Percentiles rank a stretch among this genome's conserved stretches.
Conservation (phyloP, 805 yeast genomes). For the Starmerella apicola region DNA sequence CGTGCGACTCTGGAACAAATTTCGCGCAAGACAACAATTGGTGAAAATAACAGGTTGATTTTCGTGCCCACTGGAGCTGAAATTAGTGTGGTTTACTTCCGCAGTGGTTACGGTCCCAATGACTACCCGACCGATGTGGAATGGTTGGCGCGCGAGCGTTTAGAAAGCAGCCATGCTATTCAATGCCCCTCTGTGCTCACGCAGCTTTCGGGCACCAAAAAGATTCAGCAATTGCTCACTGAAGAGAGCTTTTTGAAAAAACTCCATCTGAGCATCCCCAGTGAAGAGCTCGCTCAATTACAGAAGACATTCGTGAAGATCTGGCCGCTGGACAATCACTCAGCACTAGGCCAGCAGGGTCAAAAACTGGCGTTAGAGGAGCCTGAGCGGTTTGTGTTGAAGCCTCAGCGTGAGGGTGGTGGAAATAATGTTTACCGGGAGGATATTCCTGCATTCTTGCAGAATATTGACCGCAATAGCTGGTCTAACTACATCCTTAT, state of each 20-base stretch:
- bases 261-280: conserved; percentile 32
- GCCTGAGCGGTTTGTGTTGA: conserved; percentile 69
- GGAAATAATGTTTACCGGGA: conserved; percentile 87
- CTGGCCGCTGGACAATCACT: conserved; percentile 65
- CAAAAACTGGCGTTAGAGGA: conserved; percentile 50
- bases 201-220: conserved; percentile 87
- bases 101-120: conserved; percentile 77
- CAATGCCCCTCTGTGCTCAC: conserved; percentile 85
- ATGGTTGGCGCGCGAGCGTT: conserved; percentile 63
- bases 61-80: conserved; percentile 49
- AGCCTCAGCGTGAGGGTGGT: conserved; percentile 99
- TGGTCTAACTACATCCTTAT: conserved; percentile 89
- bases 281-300: conserved; percentile 26
- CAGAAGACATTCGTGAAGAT: conserved; percentile 66
- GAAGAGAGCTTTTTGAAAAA: conserved; percentile 35
- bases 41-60: conserved; percentile 31
- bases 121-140: conserved; percentile 57
- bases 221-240: conserved; percentile 81
- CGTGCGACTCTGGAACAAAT: conserved; percentile 60
- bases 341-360: conserved; percentile 50
- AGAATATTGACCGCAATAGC: conserved; percentile 44
- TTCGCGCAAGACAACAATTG: conserved; percentile 31
- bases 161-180: conserved; percentile 70
- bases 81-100: conserved; percentile 76
- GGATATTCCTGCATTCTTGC: conserved; percentile 66